Evolutionary conservation across 2,329 filamentous ascomycete species (phyloP), one percentile per base, ranked within the genome.

Genomic region (Sporothrix brasiliensis): DNA sequence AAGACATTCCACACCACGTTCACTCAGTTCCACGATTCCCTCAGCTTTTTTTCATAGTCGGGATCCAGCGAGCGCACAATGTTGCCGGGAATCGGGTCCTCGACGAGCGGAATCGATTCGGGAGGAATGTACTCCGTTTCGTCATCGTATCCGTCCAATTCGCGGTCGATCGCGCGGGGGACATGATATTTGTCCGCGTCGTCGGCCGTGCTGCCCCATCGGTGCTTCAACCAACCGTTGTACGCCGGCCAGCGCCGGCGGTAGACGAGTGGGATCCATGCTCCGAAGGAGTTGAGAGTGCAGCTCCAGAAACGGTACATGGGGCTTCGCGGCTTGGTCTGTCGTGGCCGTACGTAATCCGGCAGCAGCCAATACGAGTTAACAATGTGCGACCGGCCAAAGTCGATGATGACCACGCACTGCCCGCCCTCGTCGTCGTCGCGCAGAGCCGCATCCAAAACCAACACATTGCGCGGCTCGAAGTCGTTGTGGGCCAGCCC

Each of bases 71-170:
- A 54, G 52, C 21, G 21, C 2, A 54, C n/a, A 27, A 54, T 14
- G 2, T 54, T 13, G 52, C 52, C 52, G 11, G 21, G 52, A 21
- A 54, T 54, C 52, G 21, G 52, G 52, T n/a, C 13, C 52, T 54
- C 52, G 52, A 21, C 6, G 21, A 54, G 21, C 13, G 52, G 7
- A 24, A 58, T 58, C 13, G 30, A 58, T 30, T 58, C 54, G 27
- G 54, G 54, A 1, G 54, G 54, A n/a, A 58, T 58, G 54, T 39
- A 58, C 30, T 58, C 54, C 9, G 54, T 58, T 9, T 34, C 54
- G 14, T 58, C 54, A 3, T 58, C 54, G 27, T 39, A n/a, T 34
- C 54, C 54, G 1, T 5, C 3, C 3, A n/a, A n/a, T 10, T 11
- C 27, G 30, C 13, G 30, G 34, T 34, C 30, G 27, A 24, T 2